Base-by-base conservation (phyloP, 192 early-diverging fungal species). In the Coemansia sp. region DNA sequence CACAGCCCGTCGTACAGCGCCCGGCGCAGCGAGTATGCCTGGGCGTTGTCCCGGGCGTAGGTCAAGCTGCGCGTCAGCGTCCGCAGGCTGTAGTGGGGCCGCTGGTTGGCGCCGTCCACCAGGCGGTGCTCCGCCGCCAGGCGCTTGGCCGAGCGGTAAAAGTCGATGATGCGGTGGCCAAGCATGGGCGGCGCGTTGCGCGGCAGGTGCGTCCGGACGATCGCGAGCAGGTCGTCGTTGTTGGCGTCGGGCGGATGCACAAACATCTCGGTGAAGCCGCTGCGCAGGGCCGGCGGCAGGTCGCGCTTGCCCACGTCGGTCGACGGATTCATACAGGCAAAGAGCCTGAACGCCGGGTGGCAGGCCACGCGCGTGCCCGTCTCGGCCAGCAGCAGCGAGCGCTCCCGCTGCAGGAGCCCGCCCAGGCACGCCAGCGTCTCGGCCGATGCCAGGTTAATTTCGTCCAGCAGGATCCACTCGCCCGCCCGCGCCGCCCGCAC, bases 291-390 rank as follows among this genome's bases (percentile, higher is more conserved):
- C 11, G 87, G 85, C 5, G 96, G 89, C 23, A 99, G 74, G 55
- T 99, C 91, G 38, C 89, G 82, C 63, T 99, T 99, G 39, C 94
- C 94, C 0, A 95, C 92, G 75, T 99, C 96, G 22, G 87, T 98
- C 14, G 96, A 85, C 25, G 96, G 96, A 64, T 99, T 99, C 94
- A 99, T 99, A 67, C 96, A 99, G 2, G 87, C 91, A 65, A 99
- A 98, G 3, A 99, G 71, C 3, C 96, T 76, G 77, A 99, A 99
- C 30, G 86, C 85, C 7, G 86, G 83, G 60, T 99, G 96, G 33
- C 96, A 81, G 6, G 76, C 58, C 7, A 99, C 76, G 7, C 87
- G 87, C 60, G 92, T 92, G 23, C 94, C 96, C 16, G 90, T 82
- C 51, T 99, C 96, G 4, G 94, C 81, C 36, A 99, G 74, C 10